Conservation (phyloP, 2,329 filamentous ascomycete species). For the Xylariaceae sp. region DNA sequence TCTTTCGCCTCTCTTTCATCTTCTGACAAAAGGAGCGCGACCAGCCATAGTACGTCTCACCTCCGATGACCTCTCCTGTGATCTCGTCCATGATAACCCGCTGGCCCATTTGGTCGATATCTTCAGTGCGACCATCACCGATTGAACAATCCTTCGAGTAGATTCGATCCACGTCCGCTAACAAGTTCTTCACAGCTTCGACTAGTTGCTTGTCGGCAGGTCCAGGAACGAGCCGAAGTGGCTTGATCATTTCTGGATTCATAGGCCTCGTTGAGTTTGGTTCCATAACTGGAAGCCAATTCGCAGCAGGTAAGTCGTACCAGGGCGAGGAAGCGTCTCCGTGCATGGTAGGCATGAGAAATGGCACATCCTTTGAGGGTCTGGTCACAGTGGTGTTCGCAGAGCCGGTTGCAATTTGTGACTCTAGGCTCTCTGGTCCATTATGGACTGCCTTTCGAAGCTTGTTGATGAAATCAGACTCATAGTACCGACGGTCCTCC, state of each 20-base stretch:
- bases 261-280: conserved; percentile 73
- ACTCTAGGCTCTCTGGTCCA: conserved; percentile 28
- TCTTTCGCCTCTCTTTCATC: conserved; percentile 60
- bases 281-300: conserved; percentile 73
- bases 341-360: conserved; percentile 69
- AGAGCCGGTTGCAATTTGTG: conserved; percentile 20
- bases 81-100: conserved; percentile 59
- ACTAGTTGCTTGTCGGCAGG: conserved; percentile 64
- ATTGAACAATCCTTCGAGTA: conserved; percentile 51
- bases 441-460: conserved; percentile 56
- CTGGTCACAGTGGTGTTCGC: conserved; percentile 27
- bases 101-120: conserved; percentile 74
- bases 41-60: conserved; percentile 86
- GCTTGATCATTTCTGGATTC: conserved; percentile 64
- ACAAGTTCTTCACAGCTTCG: conserved; percentile 63
- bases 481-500: conserved; percentile 63
- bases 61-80: conserved; percentile 60
- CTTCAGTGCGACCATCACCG: conserved; percentile 47
- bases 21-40: conserved; percentile 74
- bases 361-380: conserved; percentile 57
- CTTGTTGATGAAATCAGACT: conserved; percentile 48
- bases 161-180: conserved; percentile 66
- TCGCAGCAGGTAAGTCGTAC: conserved; percentile 78
- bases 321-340: conserved; percentile 70
- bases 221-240: conserved; percentile 64